These are phyloP conservation scores for Ilyonectria destructans DNA, from an alignment of 2,329 filamentous ascomycete genomes.

Conservation along the genomic window DNA sequence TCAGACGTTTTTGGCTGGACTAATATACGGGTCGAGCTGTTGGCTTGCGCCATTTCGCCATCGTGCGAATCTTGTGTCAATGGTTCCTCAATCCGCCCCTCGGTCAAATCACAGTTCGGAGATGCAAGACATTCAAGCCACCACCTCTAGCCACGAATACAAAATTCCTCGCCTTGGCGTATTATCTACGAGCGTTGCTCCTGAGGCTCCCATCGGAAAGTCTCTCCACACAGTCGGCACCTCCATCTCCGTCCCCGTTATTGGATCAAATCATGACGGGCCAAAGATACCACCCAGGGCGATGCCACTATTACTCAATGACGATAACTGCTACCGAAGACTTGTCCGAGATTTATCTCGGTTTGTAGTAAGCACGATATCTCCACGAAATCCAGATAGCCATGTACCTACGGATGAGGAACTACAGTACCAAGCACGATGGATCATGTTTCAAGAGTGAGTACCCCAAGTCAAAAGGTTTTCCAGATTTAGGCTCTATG, in stretches of 20 bases:
- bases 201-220: neutral
- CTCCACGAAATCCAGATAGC: slow-evolving; percentile 45
- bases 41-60: slow-evolving; percentile 30
- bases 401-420: slow-evolving; percentile 54
- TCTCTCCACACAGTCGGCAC: too few relatives aligned
- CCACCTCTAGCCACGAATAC: neutral
- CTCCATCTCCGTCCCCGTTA: neutral
- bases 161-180: too few relatives aligned
- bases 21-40: slow-evolving; percentile 6
- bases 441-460: slow-evolving; percentile 51
- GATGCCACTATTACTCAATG: slow-evolving; percentile 32
- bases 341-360: slow-evolving; percentile 42
- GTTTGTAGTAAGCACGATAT: slow-evolving; percentile 46
- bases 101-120: too few relatives aligned
- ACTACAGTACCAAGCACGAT: slow-evolving; percentile 51
- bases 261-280: too few relatives aligned
- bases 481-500: too few relatives aligned
- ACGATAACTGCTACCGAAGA: slow-evolving; percentile 40
- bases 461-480: slow-evolving; percentile 4
- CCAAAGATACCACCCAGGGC: too few relatives aligned
- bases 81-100: too few relatives aligned
- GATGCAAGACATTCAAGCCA: too few relatives aligned
- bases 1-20: slow-evolving; percentile 4
- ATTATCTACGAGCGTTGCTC: neutral
- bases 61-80: slow-evolving; percentile 7